Base-by-base conservation (phyloP, 1,284 basidiomycete species). In the Ustilago bromivora region DNA sequence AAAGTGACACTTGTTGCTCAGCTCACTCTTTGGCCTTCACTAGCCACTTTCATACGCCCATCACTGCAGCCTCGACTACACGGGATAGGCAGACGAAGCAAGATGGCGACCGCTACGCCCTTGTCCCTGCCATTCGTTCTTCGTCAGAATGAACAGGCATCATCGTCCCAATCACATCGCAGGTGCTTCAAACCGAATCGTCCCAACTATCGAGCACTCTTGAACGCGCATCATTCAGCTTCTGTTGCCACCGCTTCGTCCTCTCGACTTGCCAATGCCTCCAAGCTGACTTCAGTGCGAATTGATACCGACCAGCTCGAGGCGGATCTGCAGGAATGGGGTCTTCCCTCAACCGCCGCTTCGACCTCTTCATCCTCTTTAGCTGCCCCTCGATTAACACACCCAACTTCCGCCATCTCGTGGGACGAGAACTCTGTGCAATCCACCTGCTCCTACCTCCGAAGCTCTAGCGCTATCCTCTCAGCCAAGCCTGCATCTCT, bases 381-480 rank as follows among this genome's bases (percentile, higher is more conserved):
- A 6, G 38, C 57, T 12, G 32, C 17, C 13, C 57, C 59, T 15
- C 56, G 60, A 11, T 51, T 74, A 13, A 57, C 62, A 9, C 17
- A 59, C 8, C 74, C 74, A 6, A 61, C 62, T 2, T 61, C 69
- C 7, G 67, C 74, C 3, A 56, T 72, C n/a, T 71, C 74, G 1
- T 76, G 69, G 66, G 74, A 76, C 31, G 74, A 76, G 36, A 76
- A 71, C 40, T 76, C 74, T 2, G 49, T 56, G 5, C 52, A 60
- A 2, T 49, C 51, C 35, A 76, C 58, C 69, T 69, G 56, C 23
- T 62, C 62, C 1, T 58, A 57, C 31, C 43, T 66, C 4, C 51
- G 56, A 23, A 34, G n/a, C 15, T 13, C 19, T 2, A 34, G 15
- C 19, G 15, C 31, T 8, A 6, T 19, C 28, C 7, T n/a, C 41